Conservation (phyloP, 805 yeast species). For the Yarrowia porcina region DNA sequence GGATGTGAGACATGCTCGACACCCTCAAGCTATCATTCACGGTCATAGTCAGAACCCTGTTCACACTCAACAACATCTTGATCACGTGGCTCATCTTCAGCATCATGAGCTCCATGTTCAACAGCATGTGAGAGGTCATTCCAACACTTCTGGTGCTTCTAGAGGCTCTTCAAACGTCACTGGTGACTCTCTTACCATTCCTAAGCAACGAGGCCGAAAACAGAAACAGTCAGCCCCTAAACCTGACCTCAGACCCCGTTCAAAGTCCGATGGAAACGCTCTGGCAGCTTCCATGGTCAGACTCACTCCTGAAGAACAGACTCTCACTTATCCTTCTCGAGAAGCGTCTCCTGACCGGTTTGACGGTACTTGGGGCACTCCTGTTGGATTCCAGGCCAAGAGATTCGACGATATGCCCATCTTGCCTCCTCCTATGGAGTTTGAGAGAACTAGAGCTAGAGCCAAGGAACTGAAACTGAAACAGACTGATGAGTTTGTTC, state of each 20-base stretch:
- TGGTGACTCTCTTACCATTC: not conserved
- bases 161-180: not conserved
- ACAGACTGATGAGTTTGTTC: not conserved
- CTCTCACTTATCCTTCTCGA: conserved; percentile 1
- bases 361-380: conserved; percentile 5
- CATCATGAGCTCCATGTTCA: not conserved
- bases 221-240: not conserved
- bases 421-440: conserved; percentile 11
- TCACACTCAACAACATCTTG: not conserved
- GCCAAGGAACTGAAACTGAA: conserved; percentile 1
- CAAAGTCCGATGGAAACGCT: conserved; percentile 12
- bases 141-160: not conserved
- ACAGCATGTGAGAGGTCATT: not conserved
- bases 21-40: too few relatives aligned
- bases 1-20: not conserved
- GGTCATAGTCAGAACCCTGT: not conserved
- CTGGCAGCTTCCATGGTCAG: conserved; percentile 3
- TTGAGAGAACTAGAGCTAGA: not conserved
- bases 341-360: conserved; percentile 8
- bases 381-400: not conserved
- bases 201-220: not conserved
- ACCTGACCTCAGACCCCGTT: not conserved
- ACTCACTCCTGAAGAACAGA: not conserved
- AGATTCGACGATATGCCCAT: not conserved
- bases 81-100: not conserved